Conservation (phyloP, 2,329 filamentous ascomycete species). For the Claviceps sp. region DNA sequence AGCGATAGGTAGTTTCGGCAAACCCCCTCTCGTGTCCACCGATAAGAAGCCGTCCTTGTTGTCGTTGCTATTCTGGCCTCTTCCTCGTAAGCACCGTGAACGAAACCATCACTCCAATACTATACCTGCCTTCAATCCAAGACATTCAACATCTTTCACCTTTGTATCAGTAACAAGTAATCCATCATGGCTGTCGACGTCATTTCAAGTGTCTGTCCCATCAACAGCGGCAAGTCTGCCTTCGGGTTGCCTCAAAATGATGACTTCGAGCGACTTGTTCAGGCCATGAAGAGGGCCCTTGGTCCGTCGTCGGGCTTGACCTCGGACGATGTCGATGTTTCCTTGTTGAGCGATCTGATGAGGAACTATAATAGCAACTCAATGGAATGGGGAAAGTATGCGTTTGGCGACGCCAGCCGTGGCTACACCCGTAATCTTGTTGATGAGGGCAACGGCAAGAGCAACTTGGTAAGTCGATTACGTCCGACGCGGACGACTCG, state of each 20-base stretch:
- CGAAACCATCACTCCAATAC: not conserved
- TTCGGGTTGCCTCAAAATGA: conserved; percentile 19
- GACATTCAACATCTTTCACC: not conserved
- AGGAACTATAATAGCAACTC: conserved; percentile 54
- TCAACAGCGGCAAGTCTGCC: conserved; percentile 10
- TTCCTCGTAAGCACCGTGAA: conserved; percentile 1
- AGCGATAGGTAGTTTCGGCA: conserved; percentile 4
- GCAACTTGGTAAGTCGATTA: conserved; percentile 48
- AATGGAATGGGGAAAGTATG: conserved; percentile 61
- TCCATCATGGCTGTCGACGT: conserved; percentile 23
- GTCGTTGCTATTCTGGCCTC: conserved; percentile 14
- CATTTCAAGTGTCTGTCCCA: conserved; percentile 13
- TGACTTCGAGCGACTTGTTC: conserved; percentile 56
- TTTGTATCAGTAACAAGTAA: conserved; percentile 2
- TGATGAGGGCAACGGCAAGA: conserved; percentile 73
- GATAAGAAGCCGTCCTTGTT: not conserved
- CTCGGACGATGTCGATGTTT: conserved; percentile 67
- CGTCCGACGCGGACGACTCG: not conserved
- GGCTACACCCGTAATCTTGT: conserved; percentile 82
- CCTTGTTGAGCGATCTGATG: conserved; percentile 61
- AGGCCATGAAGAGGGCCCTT: conserved; percentile 58
- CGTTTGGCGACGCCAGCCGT: conserved; percentile 54
- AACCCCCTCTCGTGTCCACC: conserved; percentile 3
- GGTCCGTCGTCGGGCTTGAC: conserved; percentile 72
- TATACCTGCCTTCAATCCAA: not conserved